Base-by-base conservation (phyloP, 345 rosid species). In the Salix dunnii region DNA sequence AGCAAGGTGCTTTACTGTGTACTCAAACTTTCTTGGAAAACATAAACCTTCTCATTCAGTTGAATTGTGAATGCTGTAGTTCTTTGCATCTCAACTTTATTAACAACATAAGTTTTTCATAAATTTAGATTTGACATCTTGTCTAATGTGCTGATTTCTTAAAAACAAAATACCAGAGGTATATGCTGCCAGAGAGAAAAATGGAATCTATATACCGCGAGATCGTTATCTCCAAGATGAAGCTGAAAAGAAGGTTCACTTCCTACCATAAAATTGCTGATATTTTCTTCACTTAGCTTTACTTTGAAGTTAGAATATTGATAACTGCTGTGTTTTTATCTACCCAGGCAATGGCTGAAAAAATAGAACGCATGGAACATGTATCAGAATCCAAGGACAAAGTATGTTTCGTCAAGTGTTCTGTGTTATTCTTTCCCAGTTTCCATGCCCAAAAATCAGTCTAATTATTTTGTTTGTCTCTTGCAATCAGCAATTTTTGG, bases 181-280 rank as follows among this genome's bases (percentile, higher is more conserved):
- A 69, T 96, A 90, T 83, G 97, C 98, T 73, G 90, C 98, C 70
- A 93, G 98, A 85, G 99, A 96, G 86, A 96, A 93, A 80, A 96
- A 96, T 83, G 99, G 99, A 70, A 92, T 96, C 64, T 96, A 93
- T 77, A 93, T 96, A 79, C 98, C 99, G 62, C 84, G 92, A 74
- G 97, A 96, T 81, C 92, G 98, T 71, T 96, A 89, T 78, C 92
- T 89, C 78, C 91, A 87, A 75, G 99, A 96, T 82, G 98, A 93
- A 87, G 94, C 96, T 27, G 97, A 96, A 87, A 96, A 93, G 86
- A 96, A 93, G 98, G 99, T 96, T 42, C 36, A 58, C 31, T 66
- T 66, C 67, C 74, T 75, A 65, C 30, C 17, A 38, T 53, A 78
- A 28, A 30, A 77, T 72, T 71, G 70, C 33, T 36, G 20, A 36